Base-by-base conservation (phyloP, 345 rosid genomes). In the Moricandia arvensis region DNA sequence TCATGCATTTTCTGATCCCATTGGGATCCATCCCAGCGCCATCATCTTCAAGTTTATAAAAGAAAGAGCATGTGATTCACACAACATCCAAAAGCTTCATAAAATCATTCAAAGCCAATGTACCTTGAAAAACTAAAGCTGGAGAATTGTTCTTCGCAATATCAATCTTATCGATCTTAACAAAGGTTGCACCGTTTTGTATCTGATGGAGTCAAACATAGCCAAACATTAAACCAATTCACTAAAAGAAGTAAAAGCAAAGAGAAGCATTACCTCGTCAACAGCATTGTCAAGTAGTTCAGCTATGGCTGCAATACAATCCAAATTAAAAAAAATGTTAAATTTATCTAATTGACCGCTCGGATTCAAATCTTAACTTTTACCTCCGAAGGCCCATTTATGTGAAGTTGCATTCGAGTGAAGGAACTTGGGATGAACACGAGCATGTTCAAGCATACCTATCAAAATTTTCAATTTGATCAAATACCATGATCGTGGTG, bases 341-440 rank as follows among this genome's bases (percentile, higher is more conserved):
- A 26, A 26, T 55, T 4, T 55, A 57, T 59, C 24, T 60, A 59
- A 59, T 30, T 59, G 21, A 59, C n/a, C 6, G 6, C 18, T 30
- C n/a, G 59, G 30, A 54, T 5, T 54, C 30, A 21, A 9, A 54
- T 54, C 1, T 30, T 49, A 31, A 15, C 64, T 7, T 38, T 29
- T 34, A 92, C 99, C 99, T 83, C 98, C 99, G 83, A 95, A 90
- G 10, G 97, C 96, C 99, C 98, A 92, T 75, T 95, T 92, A 73
- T 95, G 99, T 45, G 99, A 95, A 79, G 99, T 91, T 49, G 99
- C 99, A 89, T 95, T 95, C 4, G 97, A 90, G 69, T 95, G 98
- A 61, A 95, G 93, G 85, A 95, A 92, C 83, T 92, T 92, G 7
- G 97, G 98, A 81, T 95, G 96, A 24, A 95, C 91, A 71, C 97